Evolutionary conservation across 345 rosid genomes (phyloP).

Genomic region (Salix purpurea): DNA sequence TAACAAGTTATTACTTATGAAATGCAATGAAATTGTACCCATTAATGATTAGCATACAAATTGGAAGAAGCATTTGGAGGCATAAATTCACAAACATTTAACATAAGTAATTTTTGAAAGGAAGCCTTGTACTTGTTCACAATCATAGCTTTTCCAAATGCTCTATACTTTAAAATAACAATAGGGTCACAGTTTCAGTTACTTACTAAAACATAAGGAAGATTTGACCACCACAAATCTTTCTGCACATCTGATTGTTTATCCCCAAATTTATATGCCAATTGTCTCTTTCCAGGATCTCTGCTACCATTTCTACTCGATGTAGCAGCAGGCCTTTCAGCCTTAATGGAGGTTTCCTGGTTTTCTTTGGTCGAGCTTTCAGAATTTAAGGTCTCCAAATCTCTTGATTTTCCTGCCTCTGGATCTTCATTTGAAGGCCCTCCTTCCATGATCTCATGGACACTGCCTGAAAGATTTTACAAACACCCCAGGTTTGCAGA

Average conservation of each 20-base stretch:
- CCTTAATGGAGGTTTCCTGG: constrained; percentile 18
- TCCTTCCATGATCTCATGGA: constrained; percentile 27
- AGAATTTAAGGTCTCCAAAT: constrained; percentile 1
- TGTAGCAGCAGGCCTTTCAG: constrained; percentile 14
- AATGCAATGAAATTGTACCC: neutral
- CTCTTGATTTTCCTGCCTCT: constrained; percentile 20
- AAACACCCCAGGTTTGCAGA: neutral
- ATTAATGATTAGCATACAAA: neutral
- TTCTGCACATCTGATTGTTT: constrained; percentile 26
- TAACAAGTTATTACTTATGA: neutral
- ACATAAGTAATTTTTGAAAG: neutral
- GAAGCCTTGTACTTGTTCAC: neutral
- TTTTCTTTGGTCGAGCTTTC: constrained; percentile 17
- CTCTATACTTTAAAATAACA: neutral
- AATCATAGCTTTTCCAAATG: neutral
- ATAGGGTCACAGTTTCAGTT: neutral
- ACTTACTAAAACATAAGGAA: constrained; percentile 67
- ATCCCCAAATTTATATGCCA: constrained; percentile 17
- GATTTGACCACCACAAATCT: constrained; percentile 69
- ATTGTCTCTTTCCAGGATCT: constrained; percentile 19
- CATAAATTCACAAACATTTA: neutral
- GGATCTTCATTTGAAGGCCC: constrained; percentile 24
- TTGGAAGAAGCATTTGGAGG: neutral
- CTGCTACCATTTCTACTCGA: constrained; percentile 25
- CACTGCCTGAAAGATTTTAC: constrained; percentile 42